phyloP scores from a whole-genome alignment of 2,329 filamentous ascomycete species.

The Aspergillus candidus region DNA sequence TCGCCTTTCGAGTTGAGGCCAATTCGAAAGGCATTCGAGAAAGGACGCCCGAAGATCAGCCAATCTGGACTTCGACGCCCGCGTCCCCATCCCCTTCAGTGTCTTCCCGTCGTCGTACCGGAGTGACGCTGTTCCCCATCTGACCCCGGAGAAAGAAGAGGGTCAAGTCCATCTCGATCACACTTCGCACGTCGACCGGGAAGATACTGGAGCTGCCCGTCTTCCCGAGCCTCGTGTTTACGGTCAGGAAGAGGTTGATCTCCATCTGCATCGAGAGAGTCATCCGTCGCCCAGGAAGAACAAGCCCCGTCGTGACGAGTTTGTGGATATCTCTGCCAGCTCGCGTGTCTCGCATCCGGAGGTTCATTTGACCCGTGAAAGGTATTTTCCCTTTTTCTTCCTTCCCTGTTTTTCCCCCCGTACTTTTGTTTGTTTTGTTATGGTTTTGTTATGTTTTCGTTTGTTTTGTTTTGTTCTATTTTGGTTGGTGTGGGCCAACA shows the following conservation, averaged over 20 bases:
- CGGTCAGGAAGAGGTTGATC: constrained; percentile 81
- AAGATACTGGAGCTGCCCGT: constrained; percentile 75
- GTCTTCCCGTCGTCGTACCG: constrained; percentile 99
- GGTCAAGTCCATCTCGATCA: constrained; percentile 73
- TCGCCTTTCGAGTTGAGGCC: constrained; percentile 43
- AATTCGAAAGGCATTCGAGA: constrained; percentile 58
- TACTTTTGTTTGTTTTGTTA: constrained; percentile 5
- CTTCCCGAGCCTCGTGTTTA: constrained; percentile 61
- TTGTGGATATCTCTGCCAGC: constrained; percentile 28
- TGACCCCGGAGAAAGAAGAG: constrained; percentile 67
- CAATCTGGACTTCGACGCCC: constrained; percentile 99
- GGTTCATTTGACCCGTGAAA: constrained; percentile 47
- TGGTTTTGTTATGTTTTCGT: constrained; percentile 4
- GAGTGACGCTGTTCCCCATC: constrained; percentile 61
- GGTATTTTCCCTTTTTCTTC: constrained; percentile 36
- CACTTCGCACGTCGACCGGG: constrained; percentile 86
- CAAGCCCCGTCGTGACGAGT: constrained; percentile 24
- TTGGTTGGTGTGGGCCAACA: constrained; percentile 15
- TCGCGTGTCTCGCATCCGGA: constrained; percentile 39
- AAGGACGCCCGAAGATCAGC: constrained; percentile 70
- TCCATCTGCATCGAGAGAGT: constrained; percentile 55
- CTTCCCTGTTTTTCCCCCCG: constrained; percentile 9
- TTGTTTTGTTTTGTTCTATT: constrained; percentile 8
- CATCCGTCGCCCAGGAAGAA: constrained; percentile 29
- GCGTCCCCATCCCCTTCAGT: constrained; percentile 98